Evolutionary conservation across 371 early-diverging fungal species (phyloP), one percentile per base, ranked within the genome.

Genomic region (Mortierella sp.): DNA sequence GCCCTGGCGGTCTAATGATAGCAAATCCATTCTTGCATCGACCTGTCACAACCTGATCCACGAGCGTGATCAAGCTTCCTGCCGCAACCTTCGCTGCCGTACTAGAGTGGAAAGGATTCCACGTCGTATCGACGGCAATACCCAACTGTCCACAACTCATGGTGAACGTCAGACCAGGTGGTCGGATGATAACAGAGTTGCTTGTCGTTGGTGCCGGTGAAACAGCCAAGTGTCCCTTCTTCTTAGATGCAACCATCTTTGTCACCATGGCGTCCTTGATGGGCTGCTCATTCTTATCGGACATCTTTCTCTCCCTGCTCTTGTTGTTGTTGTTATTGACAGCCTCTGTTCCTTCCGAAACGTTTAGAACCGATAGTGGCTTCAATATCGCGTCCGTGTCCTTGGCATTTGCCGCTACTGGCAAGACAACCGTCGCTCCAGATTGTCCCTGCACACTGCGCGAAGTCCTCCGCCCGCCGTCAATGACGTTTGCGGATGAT

Each of bases 11-110:
- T 42, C 90, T 76, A 58, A 90, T 86, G 28, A 87, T 80, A 0
- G 89, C 89, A 70, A 90, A 86, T 14, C 90, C 89, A 59, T 90
- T 90, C 55, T 79, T 78, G 49, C 88, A 66, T 49, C 80, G 78
- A 14, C 86, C 87, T 19, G 82, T 65, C n/a, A 85, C 83, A 6
- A 90, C 81, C 17, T 80, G 78, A 49, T 84, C 82, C 7, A 83
- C 85, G 8, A 89, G 55, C 19, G 81, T 78, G 23, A 89, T 76
- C 56, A 88, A 67, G n/a, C 82, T 72, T 17, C 89, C 89, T 19
- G 87, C 84, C 0, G 90, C 83, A 7, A 90, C 72, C 46, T 79
- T 59, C 19, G 90, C 89, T 1, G 86, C 84, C 2, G 81, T 66
- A 44, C 81, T 81, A 8, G 85, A 81, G 57, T 88, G 76, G 24